Evolutionary conservation across 257 asterid species (phyloP), one percentile per base, ranked within the genome.

Genomic region (Solanum commersonii): DNA sequence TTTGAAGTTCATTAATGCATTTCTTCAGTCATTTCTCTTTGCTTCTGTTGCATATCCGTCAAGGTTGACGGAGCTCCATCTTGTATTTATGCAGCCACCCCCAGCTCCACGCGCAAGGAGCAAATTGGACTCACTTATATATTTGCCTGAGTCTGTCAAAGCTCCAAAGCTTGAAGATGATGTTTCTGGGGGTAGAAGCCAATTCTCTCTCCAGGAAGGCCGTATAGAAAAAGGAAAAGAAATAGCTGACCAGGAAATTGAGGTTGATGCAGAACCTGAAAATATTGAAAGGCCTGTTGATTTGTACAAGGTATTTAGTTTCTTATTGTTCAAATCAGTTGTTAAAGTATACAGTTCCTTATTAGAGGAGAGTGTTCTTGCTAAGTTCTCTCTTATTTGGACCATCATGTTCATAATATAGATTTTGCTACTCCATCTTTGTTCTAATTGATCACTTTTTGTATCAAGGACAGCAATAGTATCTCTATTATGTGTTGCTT

Each of bases 261-360:
- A 93, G 91, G 90, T 46, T 85, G 94, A 93, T 63, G 92, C 92
- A 90, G 95, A 92, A 89, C 93, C 89, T 38, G 95, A 90, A 93
- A 95, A 94, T 87, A 90, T 95, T 15, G 98, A 96, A 91, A 95
- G 98, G 92, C 99, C 98, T 63, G 96, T 97, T 70, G 99, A 97
- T 91, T 94, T 97, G 29, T 97, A 96, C 91, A 97, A 97, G 94
- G 99, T 97, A 92, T 84, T 86, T 76, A 23, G 71, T 60, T 60
- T 77, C 22, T 35, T 22, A 35, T 86, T 72, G 27, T 73, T 27
- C 56, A 13, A 7, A 44, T 56, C 31, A 40, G 23, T 52, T 22
- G 72, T 44, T 79, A 3, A 49, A 46, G 16, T 46, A 16, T 18
- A 29, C n/a, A 81, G 18, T 10, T 81, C 68, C 42, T 49, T 81